A percentile compares a stretch with the other conserved stretches of the same genome.
Evolutionary conservation across 2,329 filamentous ascomycete species (phyloP).

Genomic region (Paradendryphiella salina): DNA sequence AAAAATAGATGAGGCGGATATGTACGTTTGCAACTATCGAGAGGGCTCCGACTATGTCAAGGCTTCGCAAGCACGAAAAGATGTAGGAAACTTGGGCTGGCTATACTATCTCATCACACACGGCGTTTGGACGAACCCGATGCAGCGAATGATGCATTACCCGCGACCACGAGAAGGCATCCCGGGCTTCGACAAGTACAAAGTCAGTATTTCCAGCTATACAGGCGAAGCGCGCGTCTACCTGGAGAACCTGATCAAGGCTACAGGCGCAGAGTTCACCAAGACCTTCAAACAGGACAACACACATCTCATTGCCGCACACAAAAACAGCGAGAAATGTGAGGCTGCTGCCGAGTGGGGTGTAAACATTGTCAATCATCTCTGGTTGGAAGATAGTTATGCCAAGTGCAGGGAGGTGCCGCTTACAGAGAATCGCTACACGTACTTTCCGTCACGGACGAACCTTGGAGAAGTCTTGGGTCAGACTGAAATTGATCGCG

Average conservation of each 20-base stretch:
- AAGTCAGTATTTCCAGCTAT: constrained; percentile 94
- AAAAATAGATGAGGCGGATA: constrained; percentile 71
- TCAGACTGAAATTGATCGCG: constrained; percentile 78
- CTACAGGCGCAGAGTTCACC: constrained; percentile 84
- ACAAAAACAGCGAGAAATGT: constrained; percentile 88
- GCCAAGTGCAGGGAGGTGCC: constrained; percentile 79
- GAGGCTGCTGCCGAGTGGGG: constrained; percentile 91
- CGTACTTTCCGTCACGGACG: constrained; percentile 82
- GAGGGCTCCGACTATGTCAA: constrained; percentile 76
- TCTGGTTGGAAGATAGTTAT: constrained; percentile 98
- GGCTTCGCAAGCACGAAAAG: constrained; percentile 75
- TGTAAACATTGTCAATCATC: constrained; percentile 85
- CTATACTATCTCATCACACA: constrained; percentile 88
- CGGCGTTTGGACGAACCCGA: constrained; percentile 85
- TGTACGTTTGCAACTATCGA: constrained; percentile 85
- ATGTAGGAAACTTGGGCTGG: constrained; percentile 92
- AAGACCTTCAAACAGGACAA: constrained; percentile 95
- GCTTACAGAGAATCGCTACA: constrained; percentile 74
- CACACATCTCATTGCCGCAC: constrained; percentile 91
- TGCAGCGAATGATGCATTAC: constrained; percentile 84
- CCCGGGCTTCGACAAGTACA: constrained; percentile 73
- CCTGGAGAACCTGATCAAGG: constrained; percentile 85
- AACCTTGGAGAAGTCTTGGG: constrained; percentile 93
- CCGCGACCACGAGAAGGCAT: constrained; percentile 77
- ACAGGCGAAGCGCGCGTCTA: constrained; percentile 92